Evolutionary conservation across 306 rosid species (phyloP).

Genomic region (Vigna mungo): DNA sequence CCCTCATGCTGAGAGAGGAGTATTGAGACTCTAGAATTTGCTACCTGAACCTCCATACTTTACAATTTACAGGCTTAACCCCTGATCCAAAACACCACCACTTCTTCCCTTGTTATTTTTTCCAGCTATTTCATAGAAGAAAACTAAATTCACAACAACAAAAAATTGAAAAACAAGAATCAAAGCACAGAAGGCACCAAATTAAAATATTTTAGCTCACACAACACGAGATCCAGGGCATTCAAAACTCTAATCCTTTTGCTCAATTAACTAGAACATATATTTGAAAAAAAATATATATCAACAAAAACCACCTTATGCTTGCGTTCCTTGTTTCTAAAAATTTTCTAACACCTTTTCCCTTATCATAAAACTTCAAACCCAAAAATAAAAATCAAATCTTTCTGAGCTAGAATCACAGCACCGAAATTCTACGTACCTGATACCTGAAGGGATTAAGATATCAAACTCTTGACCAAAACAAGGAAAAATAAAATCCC

Average conservation of each 20-base stretch:
- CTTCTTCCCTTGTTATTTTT: neutral
- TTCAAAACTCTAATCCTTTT: conserved; percentile 34
- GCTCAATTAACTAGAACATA: conserved; percentile 25
- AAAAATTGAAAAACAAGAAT: conserved; percentile 4
- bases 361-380: conserved; percentile 26
- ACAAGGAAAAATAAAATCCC: neutral
- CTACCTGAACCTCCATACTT: conserved; percentile 36
- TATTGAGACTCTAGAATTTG: conserved; percentile 37
- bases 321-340: neutral
- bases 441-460: conserved; percentile 1
- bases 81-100: conserved; percentile 33
- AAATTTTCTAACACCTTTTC: neutral
- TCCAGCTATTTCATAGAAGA: conserved; percentile 15
- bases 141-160: conserved; percentile 6
- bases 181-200: conserved; percentile 29
- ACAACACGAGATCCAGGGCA: conserved; percentile 45
- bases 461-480: conserved; percentile 23
- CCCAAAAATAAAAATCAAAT: conserved; percentile 32
- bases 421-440: conserved; percentile 59
- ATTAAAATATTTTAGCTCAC: conserved; percentile 25
- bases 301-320: neutral
- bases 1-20: conserved; percentile 17
- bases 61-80: conserved; percentile 31
- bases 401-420: conserved; percentile 15
- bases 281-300: neutral